Percentiles rank a stretch among this genome's conserved stretches.
These are phyloP conservation scores for Anthracocystis walkeri DNA, from an alignment of 1,284 basidiomycete genomes.

Conservation along the genomic window DNA sequence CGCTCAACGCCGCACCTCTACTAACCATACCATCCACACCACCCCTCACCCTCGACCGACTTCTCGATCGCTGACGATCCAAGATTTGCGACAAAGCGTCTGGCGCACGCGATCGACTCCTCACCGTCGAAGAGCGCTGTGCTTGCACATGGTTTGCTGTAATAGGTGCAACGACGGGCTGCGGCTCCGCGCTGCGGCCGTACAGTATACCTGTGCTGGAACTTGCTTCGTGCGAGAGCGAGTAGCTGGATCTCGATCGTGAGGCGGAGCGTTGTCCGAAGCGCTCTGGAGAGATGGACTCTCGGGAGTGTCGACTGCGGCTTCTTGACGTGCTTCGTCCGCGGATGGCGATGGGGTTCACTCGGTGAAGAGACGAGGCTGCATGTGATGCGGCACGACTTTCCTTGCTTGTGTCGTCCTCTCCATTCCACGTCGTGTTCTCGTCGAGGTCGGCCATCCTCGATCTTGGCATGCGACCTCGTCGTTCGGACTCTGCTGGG, in stretches of 20 bases:
- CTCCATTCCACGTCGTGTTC: constrained; percentile 52
- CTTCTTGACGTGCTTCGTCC: constrained; percentile 48
- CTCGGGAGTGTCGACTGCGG: constrained; percentile 47
- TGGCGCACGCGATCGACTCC: constrained; percentile 49
- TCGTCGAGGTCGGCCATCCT: constrained; percentile 53
- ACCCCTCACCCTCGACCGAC: constrained; percentile 26
- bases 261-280: constrained; percentile 31
- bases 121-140: constrained; percentile 40
- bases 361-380: constrained; percentile 14
- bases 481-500: constrained; percentile 47
- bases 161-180: constrained; percentile 12
- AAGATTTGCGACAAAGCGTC: constrained; percentile 54
- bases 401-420: constrained; percentile 25
- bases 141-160: constrained; percentile 37
- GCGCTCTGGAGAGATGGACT: constrained; percentile 40
- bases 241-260: constrained; percentile 26
- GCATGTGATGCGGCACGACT: constrained; percentile 21
- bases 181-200: constrained; percentile 40
- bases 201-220: constrained; percentile 17
- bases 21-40: constrained; percentile 2
- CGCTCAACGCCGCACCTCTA: constrained; percentile 2
- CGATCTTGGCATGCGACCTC: constrained; percentile 34
- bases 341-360: constrained; percentile 37
- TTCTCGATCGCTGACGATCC: constrained; percentile 35
- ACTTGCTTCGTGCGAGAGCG: constrained; percentile 29